Base-by-base conservation (phyloP, 352 stramenopile genomes). In the Elongisporangium anandrum region DNA sequence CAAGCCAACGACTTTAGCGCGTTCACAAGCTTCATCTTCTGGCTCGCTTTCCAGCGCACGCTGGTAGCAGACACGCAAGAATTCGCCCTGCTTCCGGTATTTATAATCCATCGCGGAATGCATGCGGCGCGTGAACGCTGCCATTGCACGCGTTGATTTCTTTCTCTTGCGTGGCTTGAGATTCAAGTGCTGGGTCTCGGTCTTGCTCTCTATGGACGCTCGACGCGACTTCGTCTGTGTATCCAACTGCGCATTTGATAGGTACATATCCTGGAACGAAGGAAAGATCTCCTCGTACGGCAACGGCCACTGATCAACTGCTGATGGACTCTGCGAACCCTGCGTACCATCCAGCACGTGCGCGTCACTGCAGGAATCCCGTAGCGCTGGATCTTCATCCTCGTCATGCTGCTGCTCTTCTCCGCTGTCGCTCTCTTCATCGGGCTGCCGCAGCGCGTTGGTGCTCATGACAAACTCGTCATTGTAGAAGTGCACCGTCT, bases 401-500 rank as follows among this genome's bases (percentile, higher is more conserved):
- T 70, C 26, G 8, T 61, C 45, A 0, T 67, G 63, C 7, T 69
- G 63, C 23, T 69, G 61, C 26, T 77, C 63, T 9, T 69, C 58
- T 1, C 77, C 70, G 12, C 65, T 64, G 19, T 73, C 65, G 20
- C 66, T 65, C 17, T 67, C 59, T 2, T 54, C 65, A 19, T 72
- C 63, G 60, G 60, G 47, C 38, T 76, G 22, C 9, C 69, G 73
- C 26, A 87, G 67, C 48, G 82, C 80, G 63, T 90, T 90, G 5
- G 77, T 84, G 60, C 76, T 70, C 29, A 87, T 53, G 48, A 90
- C 80, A 55, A 81, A 72, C 22, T 77, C 68, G 16, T 74, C 71
- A 41, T 81, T 85, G 68, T 88, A 90, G 63, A 87, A 90, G 56
- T 90, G 77, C 48, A 73, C 79, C 13, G 75, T 85, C 47, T 88